Evolutionary conservation across 306 rosid genomes (phyloP).

Genomic region (Echinosophora koreensis): DNA sequence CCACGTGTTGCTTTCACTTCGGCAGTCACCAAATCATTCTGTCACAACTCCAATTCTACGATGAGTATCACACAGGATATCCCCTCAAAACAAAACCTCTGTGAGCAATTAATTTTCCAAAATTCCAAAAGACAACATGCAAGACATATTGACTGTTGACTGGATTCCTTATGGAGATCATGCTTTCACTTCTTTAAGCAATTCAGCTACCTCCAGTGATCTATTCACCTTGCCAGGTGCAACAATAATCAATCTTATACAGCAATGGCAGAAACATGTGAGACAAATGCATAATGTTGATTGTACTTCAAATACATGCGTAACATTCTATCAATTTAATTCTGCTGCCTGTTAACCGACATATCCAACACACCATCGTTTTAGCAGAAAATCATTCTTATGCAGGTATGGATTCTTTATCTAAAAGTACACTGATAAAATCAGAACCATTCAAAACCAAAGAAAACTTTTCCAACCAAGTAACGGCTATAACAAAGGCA

Average conservation of each 20-base stretch:
- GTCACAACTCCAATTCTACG: conserved; percentile 43
- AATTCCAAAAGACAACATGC: conserved; percentile 43
- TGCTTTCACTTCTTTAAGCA: conserved; percentile 30
- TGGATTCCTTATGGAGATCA: conserved; percentile 38
- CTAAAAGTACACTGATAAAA: conserved; percentile 41
- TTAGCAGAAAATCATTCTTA: conserved; percentile 44
- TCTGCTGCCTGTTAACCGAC: conserved; percentile 43
- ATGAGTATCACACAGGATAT: conserved; percentile 38
- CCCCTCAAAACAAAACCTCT: conserved; percentile 39
- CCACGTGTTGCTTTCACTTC: conserved; percentile 42
- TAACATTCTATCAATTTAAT: conserved; percentile 22
- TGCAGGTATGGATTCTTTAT: conserved; percentile 36
- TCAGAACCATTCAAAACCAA: conserved; percentile 45
- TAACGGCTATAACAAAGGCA: conserved; percentile 39
- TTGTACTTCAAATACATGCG: conserved; percentile 28
- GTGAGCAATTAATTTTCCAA: conserved; percentile 41
- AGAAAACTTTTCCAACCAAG: conserved; percentile 49
- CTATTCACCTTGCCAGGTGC: conserved; percentile 36
- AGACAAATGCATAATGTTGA: conserved; percentile 20
- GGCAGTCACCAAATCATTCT: conserved; percentile 41
- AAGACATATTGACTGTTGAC: conserved; percentile 19
- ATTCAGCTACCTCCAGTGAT: conserved; percentile 44
- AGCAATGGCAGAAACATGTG: conserved; percentile 34
- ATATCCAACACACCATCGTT: conserved; percentile 42
- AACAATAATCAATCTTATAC: conserved; percentile 43